phyloP scores from a whole-genome alignment of 2,329 filamentous ascomycete species.

The Penicillium sp. region DNA sequence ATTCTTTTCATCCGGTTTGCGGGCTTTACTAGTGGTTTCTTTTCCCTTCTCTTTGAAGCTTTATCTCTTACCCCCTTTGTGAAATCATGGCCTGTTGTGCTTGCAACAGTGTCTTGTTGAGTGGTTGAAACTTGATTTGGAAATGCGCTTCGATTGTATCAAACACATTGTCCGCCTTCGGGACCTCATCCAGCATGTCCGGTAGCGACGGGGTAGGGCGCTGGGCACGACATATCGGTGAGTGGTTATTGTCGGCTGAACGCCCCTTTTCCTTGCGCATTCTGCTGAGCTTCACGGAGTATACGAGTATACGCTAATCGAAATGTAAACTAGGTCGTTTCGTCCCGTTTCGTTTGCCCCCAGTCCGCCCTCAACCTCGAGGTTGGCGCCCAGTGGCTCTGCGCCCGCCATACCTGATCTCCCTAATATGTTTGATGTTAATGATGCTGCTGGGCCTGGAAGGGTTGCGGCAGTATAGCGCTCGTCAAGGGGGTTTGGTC shows the following conservation, averaged over 20 bases:
- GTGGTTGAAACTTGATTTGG: constrained; percentile 8
- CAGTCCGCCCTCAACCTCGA: constrained; percentile 1
- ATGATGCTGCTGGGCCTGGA: constrained; percentile 27
- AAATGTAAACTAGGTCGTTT: neutral
- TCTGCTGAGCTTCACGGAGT: neutral
- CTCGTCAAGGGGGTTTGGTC: constrained; percentile 26
- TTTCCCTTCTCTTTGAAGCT: neutral
- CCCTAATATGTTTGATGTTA: constrained; percentile 24
- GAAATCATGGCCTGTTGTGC: neutral
- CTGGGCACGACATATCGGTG: constrained; percentile 18
- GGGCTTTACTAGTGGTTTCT: neutral
- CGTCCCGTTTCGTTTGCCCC: neutral
- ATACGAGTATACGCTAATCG: neutral
- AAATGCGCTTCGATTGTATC: constrained; percentile 16
- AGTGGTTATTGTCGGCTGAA: constrained; percentile 5
- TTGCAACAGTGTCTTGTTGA: neutral
- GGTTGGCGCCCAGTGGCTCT: constrained; percentile 36
- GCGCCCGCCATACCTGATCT: constrained; percentile 29
- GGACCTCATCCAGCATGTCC: constrained; percentile 22
- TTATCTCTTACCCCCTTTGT: neutral
- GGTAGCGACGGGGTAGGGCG: constrained; percentile 14
- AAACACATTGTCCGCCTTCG: constrained; percentile 5
- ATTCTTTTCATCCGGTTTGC: neutral
- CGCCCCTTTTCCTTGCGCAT: neutral
- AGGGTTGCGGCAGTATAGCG: constrained; percentile 30